Conservation (phyloP, 164 flowering plant species). For the Houttuynia cordata region DNA sequence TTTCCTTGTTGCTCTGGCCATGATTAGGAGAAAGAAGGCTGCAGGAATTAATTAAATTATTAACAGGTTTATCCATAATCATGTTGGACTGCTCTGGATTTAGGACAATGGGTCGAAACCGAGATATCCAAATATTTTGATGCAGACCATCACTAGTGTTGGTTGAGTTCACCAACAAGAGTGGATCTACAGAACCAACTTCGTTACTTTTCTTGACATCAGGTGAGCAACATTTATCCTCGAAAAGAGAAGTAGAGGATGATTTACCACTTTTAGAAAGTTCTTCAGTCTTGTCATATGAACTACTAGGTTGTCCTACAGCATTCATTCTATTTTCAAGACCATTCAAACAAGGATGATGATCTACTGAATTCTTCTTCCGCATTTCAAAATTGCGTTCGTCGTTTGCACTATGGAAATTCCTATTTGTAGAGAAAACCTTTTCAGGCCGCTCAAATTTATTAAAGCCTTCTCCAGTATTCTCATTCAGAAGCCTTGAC, state of each 20-base stretch:
- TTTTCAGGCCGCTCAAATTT: slow-evolving; percentile 16
- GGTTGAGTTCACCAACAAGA: neutral
- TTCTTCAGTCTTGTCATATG: neutral
- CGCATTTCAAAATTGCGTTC: neutral
- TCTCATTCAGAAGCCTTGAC: slow-evolving; percentile 9
- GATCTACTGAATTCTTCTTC: neutral
- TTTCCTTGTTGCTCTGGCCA: slow-evolving; percentile 12
- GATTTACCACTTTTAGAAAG: neutral
- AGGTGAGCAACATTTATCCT: slow-evolving; percentile 6
- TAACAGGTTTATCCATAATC: slow-evolving; percentile 2
- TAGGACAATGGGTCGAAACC: slow-evolving; percentile 31
- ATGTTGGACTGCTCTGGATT: slow-evolving; percentile 13
- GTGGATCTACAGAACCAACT: slow-evolving; percentile 2
- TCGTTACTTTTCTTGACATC: slow-evolving; percentile 17
- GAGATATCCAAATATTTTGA: slow-evolving; percentile 56
- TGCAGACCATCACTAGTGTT: neutral
- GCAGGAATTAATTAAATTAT: slow-evolving; percentile 10
- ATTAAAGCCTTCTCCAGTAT: slow-evolving; percentile 1
- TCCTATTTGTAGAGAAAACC: slow-evolving; percentile 12
- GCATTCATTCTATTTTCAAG: too few relatives aligned
- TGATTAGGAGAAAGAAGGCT: slow-evolving; percentile 11
- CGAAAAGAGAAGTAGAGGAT: neutral
- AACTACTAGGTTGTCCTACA: neutral
- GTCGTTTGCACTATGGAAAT: slow-evolving; percentile 16
- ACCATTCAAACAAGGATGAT: neutral